Base-by-base conservation (phyloP, 257 asterid species). In the Gentiana dahurica region DNA sequence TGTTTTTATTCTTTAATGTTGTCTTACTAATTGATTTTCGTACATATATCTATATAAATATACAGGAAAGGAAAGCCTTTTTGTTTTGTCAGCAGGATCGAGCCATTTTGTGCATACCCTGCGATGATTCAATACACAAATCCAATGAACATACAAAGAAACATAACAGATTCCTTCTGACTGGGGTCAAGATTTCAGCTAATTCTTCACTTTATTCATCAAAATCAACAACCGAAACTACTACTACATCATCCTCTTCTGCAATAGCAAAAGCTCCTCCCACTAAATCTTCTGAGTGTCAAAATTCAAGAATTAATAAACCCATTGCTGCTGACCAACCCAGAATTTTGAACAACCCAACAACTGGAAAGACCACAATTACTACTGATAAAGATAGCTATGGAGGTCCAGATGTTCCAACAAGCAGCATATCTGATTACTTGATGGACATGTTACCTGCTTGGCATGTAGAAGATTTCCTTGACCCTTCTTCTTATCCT, bases 31-130 rank as follows among this genome's bases (percentile, higher is more conserved):
- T 49, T 55, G 36, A 33, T 41, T 3, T 48, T 52, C 32, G 4
- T 48, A 11, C 49, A 63, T 54, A 34, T 47, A 24, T 24, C 24
- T 24, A 24, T 24, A 24, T 24, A 24, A 24, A 24, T 24, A 24
- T 24, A 24, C 24, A 92, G 99, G 95, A 88, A 67, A 85, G 74
- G 49, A 83, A 75, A 72, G 99, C 94, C 3, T 85, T 92, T 68
- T 73, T 92, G 68, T 88, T 92, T 62, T 92, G 99, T 65, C 95
- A 83, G 70, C 83, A 88, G 63, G 99, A 92, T 64, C 77, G 99
- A 51, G 95, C 99, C 49, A 77, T 92, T 55, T 60, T 92, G 15
- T 92, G 99, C 68, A 77, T 74, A 59, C 95, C 81, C 24, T 92
- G 98, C 59, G 98, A 92, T 65, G 43, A 51, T 34, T 63, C 88